phyloP scores from a whole-genome alignment of 2,329 filamentous ascomycete species.

The Basipetospora sp. region DNA sequence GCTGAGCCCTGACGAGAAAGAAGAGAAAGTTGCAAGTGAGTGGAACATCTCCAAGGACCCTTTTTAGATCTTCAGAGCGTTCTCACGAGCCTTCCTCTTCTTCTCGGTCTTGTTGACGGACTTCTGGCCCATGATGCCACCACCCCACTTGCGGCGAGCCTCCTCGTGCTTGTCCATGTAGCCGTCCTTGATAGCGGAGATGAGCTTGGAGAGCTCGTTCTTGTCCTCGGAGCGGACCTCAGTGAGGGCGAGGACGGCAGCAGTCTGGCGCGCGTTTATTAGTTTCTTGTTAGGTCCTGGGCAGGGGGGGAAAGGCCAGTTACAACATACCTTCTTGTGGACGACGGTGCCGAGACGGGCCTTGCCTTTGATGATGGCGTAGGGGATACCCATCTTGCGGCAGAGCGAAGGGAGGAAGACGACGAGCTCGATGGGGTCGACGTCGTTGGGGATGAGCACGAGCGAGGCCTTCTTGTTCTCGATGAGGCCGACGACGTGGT shows the following conservation, averaged over 20 bases:
- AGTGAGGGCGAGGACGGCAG: conserved; percentile 85
- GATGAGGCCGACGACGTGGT: conserved; percentile 93
- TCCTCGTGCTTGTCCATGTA: conserved; percentile 94
- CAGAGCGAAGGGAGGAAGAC: conserved; percentile 98
- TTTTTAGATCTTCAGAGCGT: conserved; percentile 92
- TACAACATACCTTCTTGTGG: conserved; percentile 76
- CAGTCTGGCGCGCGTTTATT: conserved; percentile 61
- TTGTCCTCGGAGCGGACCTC: conserved; percentile 98
- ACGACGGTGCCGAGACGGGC: conserved; percentile 95
- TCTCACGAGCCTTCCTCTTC: conserved; percentile 87
- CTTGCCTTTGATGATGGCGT: conserved; percentile 99
- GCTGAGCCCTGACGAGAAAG: neutral
- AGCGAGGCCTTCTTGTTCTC: conserved; percentile 99
- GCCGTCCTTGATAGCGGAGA: conserved; percentile 92
- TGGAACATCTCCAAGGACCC: neutral
- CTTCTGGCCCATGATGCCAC: conserved; percentile 98
- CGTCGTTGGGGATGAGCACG: conserved; percentile 97
- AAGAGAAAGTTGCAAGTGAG: too few relatives aligned
- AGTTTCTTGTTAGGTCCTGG: conserved; percentile 16
- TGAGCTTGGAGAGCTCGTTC: conserved; percentile 90
- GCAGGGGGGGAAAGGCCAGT: too few relatives aligned
- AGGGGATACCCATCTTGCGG: conserved; percentile 99
- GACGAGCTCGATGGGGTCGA: conserved; percentile 98
- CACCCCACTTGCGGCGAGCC: conserved; percentile 86
- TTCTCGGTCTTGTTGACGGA: conserved; percentile 63